These are phyloP conservation scores for Oemleria cerasiformis DNA, from an alignment of 306 rosid species.

Conservation along the genomic window DNA sequence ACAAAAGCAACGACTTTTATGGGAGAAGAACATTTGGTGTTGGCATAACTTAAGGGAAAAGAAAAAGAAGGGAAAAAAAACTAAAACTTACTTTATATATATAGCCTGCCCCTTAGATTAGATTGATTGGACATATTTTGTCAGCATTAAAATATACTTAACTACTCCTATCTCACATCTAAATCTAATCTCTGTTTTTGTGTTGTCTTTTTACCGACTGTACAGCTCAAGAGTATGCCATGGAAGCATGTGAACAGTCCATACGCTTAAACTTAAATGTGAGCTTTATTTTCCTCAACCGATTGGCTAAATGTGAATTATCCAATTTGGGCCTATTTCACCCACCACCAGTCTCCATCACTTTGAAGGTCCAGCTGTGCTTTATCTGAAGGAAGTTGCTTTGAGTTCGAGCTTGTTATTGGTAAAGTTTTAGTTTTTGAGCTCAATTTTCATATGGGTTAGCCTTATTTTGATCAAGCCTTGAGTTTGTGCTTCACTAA, in stretches of 20 bases:
- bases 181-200: not conserved
- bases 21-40: constrained; percentile 8
- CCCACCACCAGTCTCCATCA: constrained; percentile 4
- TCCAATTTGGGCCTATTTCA: constrained; percentile 28
- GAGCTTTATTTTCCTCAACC: constrained; percentile 4
- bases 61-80: not conserved
- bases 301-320: constrained; percentile 10
- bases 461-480: constrained; percentile 2
- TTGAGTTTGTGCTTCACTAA: constrained; percentile 19
- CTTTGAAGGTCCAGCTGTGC: not conserved
- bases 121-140: not conserved
- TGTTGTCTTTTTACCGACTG: not conserved
- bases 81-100: not conserved
- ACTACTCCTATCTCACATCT: not conserved
- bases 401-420: constrained; percentile 17
- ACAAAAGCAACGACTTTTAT: not conserved
- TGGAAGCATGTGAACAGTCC: not conserved
- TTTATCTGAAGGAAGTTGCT: constrained; percentile 26
- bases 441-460: constrained; percentile 34
- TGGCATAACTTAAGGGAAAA: constrained; percentile 17
- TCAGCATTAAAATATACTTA: not conserved
- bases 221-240: not conserved
- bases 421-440: constrained; percentile 27
- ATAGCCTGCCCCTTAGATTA: too few relatives aligned
- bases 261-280: constrained; percentile 8